Conservation (phyloP, 176 grass and related monocot species). For the Zea mays region Zm-B73-REFERENCE-NAM-5.0 NC_050101.1:169583501-169584000, state of each 20-base stretch:
- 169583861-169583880: constrained; percentile 66
- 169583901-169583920: not conserved
- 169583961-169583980: not conserved
- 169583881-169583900: constrained; percentile 50
- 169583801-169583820: constrained; percentile 36
- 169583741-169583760: not conserved
- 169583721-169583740: constrained; percentile 29
- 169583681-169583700: constrained; percentile 25
- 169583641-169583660: constrained; percentile 4
- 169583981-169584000: constrained; percentile 35
- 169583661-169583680: constrained; percentile 15
- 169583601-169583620: constrained; percentile 9
- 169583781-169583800: constrained; percentile 22
- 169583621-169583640: constrained; percentile 34
- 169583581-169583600: constrained; percentile 27
- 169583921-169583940: constrained; percentile 2
- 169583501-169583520: not conserved
- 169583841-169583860: constrained; percentile 73
- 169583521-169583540: constrained; percentile 27
- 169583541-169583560: constrained; percentile 31
- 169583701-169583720: not conserved
- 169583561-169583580: constrained; percentile 3
- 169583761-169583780: constrained; percentile 22
- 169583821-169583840: constrained; percentile 50
- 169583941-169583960: constrained; percentile 11